Evolutionary conservation across 1,139 yeast genomes (phyloP).

Genomic region (Lodderomyces parapsilosis): DNA sequence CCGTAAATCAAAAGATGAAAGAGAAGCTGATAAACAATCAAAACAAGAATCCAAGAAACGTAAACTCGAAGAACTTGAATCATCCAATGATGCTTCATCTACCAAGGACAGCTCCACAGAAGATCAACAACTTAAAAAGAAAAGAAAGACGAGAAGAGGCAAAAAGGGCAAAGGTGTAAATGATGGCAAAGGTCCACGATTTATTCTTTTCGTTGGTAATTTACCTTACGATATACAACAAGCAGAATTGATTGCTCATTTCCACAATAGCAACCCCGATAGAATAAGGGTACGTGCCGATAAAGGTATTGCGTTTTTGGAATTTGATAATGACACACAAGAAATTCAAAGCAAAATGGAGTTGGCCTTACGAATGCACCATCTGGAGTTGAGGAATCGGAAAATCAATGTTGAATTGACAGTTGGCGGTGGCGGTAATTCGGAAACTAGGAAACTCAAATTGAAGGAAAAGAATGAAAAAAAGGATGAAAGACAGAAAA

Average conservation of each 20-base stretch:
- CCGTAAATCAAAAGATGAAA: constrained; percentile 37
- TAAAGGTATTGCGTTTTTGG: constrained; percentile 91
- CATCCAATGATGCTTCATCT: constrained; percentile 11
- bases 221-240: constrained; percentile 71
- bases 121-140: constrained; percentile 45
- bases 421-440: constrained; percentile 98
- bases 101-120: constrained; percentile 6
- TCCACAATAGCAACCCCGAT: constrained; percentile 71
- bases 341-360: constrained; percentile 81
- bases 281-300: constrained; percentile 74
- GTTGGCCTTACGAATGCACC: constrained; percentile 79
- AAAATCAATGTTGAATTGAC: constrained; percentile 93
- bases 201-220: constrained; percentile 88
- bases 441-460: constrained; percentile 65
- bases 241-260: constrained; percentile 68
- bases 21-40: constrained; percentile 20
- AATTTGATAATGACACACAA: constrained; percentile 61
- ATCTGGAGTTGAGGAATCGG: constrained; percentile 61
- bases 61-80: constrained; percentile 12
- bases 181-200: constrained; percentile 61
- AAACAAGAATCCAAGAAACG: constrained; percentile 14
- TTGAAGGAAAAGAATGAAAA: constrained; percentile 77
- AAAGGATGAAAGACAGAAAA: constrained; percentile 61
- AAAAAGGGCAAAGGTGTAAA: constrained; percentile 61
- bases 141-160: constrained; percentile 76